These are phyloP conservation scores for Aphanocladium album DNA, from an alignment of 2,329 filamentous ascomycete species.

Conservation along the genomic window DNA sequence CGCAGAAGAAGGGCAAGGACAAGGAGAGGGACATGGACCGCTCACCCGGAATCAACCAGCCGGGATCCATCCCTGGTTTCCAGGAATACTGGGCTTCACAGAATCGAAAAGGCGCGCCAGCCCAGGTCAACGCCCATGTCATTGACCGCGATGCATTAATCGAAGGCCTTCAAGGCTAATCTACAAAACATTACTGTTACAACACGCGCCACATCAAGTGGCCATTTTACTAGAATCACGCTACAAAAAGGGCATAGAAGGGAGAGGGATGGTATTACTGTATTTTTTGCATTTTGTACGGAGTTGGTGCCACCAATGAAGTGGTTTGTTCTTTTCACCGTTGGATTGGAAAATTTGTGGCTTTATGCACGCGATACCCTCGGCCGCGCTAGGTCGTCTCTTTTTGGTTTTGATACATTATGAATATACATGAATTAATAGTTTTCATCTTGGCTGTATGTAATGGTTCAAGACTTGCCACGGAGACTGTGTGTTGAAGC, in stretches of 20 bases:
- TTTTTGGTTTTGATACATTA: constrained; percentile 7
- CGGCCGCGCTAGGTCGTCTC: constrained; percentile 16
- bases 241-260: not conserved
- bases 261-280: not conserved
- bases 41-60: constrained; percentile 71
- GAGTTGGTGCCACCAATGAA: not conserved
- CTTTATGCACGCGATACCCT: constrained; percentile 17
- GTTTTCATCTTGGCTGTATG: not conserved
- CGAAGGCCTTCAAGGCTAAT: constrained; percentile 45
- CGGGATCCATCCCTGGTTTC: constrained; percentile 69
- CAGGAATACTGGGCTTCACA: constrained; percentile 48
- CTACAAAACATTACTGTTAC: not conserved
- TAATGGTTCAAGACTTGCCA: too few relatives aligned
- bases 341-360: not conserved
- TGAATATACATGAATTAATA: constrained; percentile 5
- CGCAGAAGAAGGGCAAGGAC: constrained; percentile 20
- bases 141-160: constrained; percentile 57
- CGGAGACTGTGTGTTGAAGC: too few relatives aligned
- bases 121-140: constrained; percentile 51
- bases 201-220: not conserved
- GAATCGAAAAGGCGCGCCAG: constrained; percentile 48
- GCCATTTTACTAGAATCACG: not conserved
- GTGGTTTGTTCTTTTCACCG: not conserved
- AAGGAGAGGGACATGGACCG: constrained; percentile 40
- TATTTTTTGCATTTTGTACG: constrained; percentile 1